Evolutionary conservation across 2,329 filamentous ascomycete species (phyloP).

Genomic region (Hirsutella thompsonii): DNA sequence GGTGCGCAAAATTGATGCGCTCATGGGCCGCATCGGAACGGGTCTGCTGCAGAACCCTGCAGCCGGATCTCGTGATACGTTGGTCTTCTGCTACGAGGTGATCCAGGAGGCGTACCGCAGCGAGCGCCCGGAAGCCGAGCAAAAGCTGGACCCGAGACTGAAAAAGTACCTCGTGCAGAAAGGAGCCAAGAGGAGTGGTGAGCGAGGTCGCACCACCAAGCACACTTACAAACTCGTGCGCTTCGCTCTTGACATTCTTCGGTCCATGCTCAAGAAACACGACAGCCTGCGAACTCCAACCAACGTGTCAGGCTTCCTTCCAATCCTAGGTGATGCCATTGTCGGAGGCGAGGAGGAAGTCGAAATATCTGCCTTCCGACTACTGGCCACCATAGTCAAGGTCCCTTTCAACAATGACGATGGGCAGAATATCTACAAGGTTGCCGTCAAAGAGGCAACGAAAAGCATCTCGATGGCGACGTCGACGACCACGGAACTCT

Average conservation of each 20-base stretch:
- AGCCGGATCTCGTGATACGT: conserved; percentile 63
- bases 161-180: conserved; percentile 72
- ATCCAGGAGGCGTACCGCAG: conserved; percentile 74
- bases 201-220: conserved; percentile 59
- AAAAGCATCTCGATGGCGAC: conserved; percentile 66
- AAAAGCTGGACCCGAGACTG: conserved; percentile 47
- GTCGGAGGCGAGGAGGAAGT: conserved; percentile 83
- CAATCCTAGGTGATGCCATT: conserved; percentile 77
- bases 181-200: conserved; percentile 60
- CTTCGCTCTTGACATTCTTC: conserved; percentile 78
- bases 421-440: conserved; percentile 49
- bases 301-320: conserved; percentile 77
- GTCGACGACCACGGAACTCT: conserved; percentile 68
- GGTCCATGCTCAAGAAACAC: conserved; percentile 76
- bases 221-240: conserved; percentile 78
- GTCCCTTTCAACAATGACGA: conserved; percentile 67
- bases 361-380: conserved; percentile 72
- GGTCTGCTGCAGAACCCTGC: conserved; percentile 74
- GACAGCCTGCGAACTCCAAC: conserved; percentile 64
- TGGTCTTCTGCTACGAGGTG: conserved; percentile 93
- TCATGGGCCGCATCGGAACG: conserved; percentile 69
- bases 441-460: conserved; percentile 77
- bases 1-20: conserved; percentile 80
- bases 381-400: conserved; percentile 76
- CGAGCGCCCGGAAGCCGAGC: conserved; percentile 34